Evolutionary conservation across 805 yeast genomes (phyloP).

Genomic region (Candida dajiaensis): DNA sequence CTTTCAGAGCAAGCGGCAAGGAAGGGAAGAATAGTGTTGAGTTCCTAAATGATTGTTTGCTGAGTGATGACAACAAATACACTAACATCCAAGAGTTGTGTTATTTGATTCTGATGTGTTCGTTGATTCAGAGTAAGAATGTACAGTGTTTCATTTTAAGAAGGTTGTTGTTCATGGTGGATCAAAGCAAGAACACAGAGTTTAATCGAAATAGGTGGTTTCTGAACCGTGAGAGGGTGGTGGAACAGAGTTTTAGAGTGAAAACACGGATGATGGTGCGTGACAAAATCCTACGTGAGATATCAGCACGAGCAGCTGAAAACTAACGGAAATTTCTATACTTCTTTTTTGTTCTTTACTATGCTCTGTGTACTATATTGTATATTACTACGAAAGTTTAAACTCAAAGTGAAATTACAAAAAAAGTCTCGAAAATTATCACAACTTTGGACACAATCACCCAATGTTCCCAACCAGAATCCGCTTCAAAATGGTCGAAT

Average conservation of each 20-base stretch:
- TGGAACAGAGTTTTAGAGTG: neutral
- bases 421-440: neutral
- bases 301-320: neutral
- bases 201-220: neutral
- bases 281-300: neutral
- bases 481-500: conserved; percentile 42
- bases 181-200: neutral
- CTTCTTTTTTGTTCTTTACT: no score
- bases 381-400: neutral
- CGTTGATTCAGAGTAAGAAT: conserved; percentile 4
- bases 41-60: neutral
- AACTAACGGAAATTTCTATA: no score
- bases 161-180: conserved; percentile 6
- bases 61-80: neutral
- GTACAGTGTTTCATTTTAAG: conserved; percentile 5
- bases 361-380: no score
- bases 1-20: no score
- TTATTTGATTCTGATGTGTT: neutral
- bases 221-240: neutral
- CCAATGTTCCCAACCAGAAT: conserved; percentile 11
- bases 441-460: neutral
- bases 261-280: neutral
- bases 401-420: neutral
- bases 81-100: neutral
- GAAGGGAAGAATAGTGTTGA: neutral